phyloP scores from a whole-genome alignment of 2,329 filamentous ascomycete species.

The Cryphonectria radicalis region DNA sequence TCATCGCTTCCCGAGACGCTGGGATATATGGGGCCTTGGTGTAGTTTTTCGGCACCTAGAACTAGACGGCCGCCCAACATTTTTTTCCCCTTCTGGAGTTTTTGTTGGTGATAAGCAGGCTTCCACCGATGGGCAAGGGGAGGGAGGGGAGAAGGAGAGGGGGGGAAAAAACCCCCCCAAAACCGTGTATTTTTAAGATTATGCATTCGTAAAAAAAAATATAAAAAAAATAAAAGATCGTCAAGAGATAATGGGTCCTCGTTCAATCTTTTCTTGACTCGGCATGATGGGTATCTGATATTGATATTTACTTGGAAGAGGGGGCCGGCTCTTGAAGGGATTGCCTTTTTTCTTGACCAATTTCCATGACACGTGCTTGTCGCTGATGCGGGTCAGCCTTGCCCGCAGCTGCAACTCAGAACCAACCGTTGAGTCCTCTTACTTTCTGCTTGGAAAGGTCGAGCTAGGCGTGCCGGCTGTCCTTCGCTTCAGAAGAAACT shows the following conservation, averaged over 20 bases:
- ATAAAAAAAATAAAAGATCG: background rate
- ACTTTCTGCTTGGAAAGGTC: conserved; percentile 14
- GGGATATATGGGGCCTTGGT: conserved; percentile 8
- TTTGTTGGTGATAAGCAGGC: background rate
- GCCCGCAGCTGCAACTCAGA: background rate
- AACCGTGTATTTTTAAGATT: background rate
- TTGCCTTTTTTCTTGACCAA: background rate
- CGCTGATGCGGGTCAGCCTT: background rate
- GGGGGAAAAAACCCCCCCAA: too few relatives aligned
- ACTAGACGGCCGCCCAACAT: conserved; percentile 19
- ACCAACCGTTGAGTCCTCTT: background rate
- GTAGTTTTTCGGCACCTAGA: conserved; percentile 15
- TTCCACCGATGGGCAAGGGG: background rate
- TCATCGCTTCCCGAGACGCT: conserved; percentile 10
- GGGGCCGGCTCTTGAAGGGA: background rate
- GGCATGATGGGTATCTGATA: background rate
- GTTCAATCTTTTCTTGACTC: background rate
- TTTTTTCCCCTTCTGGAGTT: background rate
- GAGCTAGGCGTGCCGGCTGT: conserved; percentile 5
- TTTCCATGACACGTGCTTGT: conserved; percentile 1
- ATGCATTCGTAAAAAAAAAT: background rate
- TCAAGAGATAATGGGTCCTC: background rate
- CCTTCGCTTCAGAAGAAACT: conserved; percentile 8
- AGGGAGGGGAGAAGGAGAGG: background rate
- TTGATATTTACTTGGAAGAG: background rate